Conservation (phyloP, 2,329 filamentous ascomycete genomes). For the Trichoderma sp. region DNA sequence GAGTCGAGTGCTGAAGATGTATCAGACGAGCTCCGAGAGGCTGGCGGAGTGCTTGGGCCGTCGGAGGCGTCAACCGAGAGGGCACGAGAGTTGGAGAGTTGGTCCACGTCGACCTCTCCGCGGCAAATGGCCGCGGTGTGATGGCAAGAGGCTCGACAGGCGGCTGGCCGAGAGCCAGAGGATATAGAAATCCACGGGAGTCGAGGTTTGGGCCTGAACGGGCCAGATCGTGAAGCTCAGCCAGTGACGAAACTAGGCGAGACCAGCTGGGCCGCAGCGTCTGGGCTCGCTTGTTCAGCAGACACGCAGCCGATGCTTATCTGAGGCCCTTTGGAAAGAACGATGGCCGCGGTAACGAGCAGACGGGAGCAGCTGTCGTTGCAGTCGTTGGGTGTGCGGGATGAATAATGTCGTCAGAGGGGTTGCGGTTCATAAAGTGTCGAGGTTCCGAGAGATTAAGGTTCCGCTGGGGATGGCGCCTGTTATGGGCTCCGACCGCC, state of each 20-base stretch:
- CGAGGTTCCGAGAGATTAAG: conserved; percentile 8
- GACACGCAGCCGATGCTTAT: conserved; percentile 24
- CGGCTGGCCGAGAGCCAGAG: conserved; percentile 36
- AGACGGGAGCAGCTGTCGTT: conserved; percentile 13
- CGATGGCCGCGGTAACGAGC: neutral
- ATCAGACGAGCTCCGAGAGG: conserved; percentile 54
- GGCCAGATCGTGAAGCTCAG: conserved; percentile 21
- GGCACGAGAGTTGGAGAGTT: conserved; percentile 42
- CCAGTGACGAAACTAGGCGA: conserved; percentile 11
- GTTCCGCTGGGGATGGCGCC: conserved; percentile 20
- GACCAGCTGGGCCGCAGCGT: neutral
- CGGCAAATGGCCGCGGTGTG: conserved; percentile 46
- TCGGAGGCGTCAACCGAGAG: conserved; percentile 56
- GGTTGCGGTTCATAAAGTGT: conserved; percentile 8
- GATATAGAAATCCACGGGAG: conserved; percentile 31
- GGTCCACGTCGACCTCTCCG: conserved; percentile 50
- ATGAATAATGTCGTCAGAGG: conserved; percentile 28
- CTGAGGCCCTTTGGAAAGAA: neutral
- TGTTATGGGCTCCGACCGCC: conserved; percentile 14
- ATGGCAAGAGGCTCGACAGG: conserved; percentile 28
- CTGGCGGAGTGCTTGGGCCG: conserved; percentile 63
- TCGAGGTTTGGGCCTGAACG: conserved; percentile 10
- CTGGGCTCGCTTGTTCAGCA: conserved; percentile 25
- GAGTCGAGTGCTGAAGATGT: conserved; percentile 48
- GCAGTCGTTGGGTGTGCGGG: conserved; percentile 8